Conservation (phyloP, 2,329 filamentous ascomycete genomes). For the Aureobasidium sp. region DNA sequence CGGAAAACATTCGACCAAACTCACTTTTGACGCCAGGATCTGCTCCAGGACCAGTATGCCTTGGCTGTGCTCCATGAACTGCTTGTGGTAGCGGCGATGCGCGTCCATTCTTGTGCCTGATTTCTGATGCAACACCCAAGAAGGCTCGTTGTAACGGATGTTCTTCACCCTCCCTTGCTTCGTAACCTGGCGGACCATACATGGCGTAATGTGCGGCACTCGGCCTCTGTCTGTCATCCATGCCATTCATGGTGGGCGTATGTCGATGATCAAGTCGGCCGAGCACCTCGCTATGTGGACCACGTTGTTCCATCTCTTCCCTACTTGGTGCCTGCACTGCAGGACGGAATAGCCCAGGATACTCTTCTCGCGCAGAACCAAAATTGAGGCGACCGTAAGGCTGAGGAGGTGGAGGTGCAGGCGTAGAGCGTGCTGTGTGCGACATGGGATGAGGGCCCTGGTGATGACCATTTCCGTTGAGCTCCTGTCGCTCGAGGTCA, state of each 20-base stretch:
- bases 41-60: slow-evolving; percentile 67
- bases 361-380: slow-evolving; percentile 27
- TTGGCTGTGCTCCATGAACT: slow-evolving; percentile 82
- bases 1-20: slow-evolving; percentile 89
- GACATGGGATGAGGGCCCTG: not conserved
- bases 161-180: slow-evolving; percentile 16
- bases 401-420: not conserved
- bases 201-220: slow-evolving; percentile 1
- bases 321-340: slow-evolving; percentile 10
- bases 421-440: slow-evolving; percentile 12
- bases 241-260: slow-evolving; percentile 1
- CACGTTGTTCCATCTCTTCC: slow-evolving; percentile 14
- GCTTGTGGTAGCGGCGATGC: slow-evolving; percentile 86
- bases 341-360: slow-evolving; percentile 25
- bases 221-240: not conserved
- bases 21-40: slow-evolving; percentile 92
- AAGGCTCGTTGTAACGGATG: slow-evolving; percentile 49
- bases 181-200: slow-evolving; percentile 4
- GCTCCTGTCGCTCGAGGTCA: not conserved
- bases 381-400: slow-evolving; percentile 22
- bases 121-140: slow-evolving; percentile 65
- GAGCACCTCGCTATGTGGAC: slow-evolving; percentile 4
- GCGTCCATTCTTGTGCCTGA: slow-evolving; percentile 73
- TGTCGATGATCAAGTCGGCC: slow-evolving; percentile 6
- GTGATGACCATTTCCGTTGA: not conserved